Evolutionary conservation across 495 filamentous ascomycete species (phyloP).

Genomic region (Mytilinidion resinicola): DNA sequence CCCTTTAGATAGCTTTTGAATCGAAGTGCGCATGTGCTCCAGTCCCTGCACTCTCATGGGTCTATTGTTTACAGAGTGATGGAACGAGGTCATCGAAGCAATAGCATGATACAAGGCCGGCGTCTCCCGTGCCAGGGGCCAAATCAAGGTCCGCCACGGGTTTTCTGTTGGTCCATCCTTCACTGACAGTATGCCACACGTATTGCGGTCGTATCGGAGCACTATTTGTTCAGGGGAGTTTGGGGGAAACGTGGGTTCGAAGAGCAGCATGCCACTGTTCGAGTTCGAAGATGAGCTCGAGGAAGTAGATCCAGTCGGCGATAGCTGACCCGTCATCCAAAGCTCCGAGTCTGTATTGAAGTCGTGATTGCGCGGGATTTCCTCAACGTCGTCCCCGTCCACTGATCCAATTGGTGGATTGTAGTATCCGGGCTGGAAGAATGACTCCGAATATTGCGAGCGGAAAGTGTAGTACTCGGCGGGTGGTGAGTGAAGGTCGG

Average conservation of each 20-base stretch:
- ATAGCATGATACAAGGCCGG: slow-evolving; percentile 72
- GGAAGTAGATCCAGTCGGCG: slow-evolving; percentile 22
- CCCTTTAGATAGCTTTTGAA: slow-evolving; percentile 50
- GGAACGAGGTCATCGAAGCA: slow-evolving; percentile 69
- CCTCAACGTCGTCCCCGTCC: slow-evolving; percentile 54
- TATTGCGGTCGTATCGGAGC: slow-evolving; percentile 60
- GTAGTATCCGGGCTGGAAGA: slow-evolving; percentile 22
- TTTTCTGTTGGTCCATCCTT: slow-evolving; percentile 69
- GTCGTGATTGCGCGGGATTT: slow-evolving; percentile 46
- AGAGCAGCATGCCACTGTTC: background rate
- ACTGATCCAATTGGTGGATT: slow-evolving; percentile 20
- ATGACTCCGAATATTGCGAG: slow-evolving; percentile 22
- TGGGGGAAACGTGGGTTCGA: slow-evolving; percentile 41
- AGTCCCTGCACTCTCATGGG: slow-evolving; percentile 59
- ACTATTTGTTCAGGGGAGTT: slow-evolving; percentile 60
- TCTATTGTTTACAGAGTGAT: slow-evolving; percentile 55
- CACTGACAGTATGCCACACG: slow-evolving; percentile 71
- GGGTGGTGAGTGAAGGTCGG: slow-evolving; percentile 38
- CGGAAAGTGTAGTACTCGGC: slow-evolving; percentile 32
- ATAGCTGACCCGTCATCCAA: slow-evolving; percentile 34
- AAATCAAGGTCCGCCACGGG: slow-evolving; percentile 69
- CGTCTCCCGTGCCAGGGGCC: slow-evolving; percentile 61
- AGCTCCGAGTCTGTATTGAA: slow-evolving; percentile 33
- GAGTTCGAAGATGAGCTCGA: slow-evolving; percentile 28
- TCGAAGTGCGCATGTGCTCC: slow-evolving; percentile 65